Base-by-base conservation (phyloP, 164 flowering plant species). In the Dillenia suffruticosa region DNA sequence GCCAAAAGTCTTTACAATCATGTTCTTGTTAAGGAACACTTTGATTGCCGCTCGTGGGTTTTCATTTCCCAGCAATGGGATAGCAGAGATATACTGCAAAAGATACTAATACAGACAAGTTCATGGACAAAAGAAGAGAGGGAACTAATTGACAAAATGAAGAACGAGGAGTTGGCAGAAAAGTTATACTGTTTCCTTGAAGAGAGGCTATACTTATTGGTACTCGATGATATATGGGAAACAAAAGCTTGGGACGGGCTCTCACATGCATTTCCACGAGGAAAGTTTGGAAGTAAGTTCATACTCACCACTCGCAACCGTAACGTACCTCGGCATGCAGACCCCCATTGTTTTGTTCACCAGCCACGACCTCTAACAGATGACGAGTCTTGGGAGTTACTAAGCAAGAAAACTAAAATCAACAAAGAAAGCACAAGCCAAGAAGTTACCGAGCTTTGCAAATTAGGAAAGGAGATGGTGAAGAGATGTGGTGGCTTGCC, bases 211-310 rank as follows among this genome's bases (percentile, higher is more conserved):
- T 19, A 53, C 10, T 53, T 1, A 1, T 10, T 40, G 2, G 10
- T 16, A 9, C 56, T 53, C 11, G 56, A 53, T 17, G 56, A 53
- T 17, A 53, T 53, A 53, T 53, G 56, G 56, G 24, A 12, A 12
- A 16, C 2, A 53, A 40, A 53, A 12, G 56, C 56, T 16, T 53
- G 56, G 56, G 56, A 17, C 22, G 22, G 1, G 22, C 22, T 19
- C 1, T 19, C 22, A 19, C 22, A 19, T 19, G 22, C 22, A 19
- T 19, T 19, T 19, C 22, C 22, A 1, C 22, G 22, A 1, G 22
- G 22, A 19, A 19, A 19, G 22, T 1, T 19, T 19, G 22, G 22
- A 19, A 19, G 22, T 19, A 19, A 19, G 22, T 1, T 19, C 22
- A 19, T 19, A 10, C 12, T 53, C 26, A 53, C 56, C 56, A 53